A percentile compares a stretch with the other conserved stretches of the same genome.
phyloP scores from a whole-genome alignment of 1,284 basidiomycete genomes.

The Jaminaea rosea region DNA sequence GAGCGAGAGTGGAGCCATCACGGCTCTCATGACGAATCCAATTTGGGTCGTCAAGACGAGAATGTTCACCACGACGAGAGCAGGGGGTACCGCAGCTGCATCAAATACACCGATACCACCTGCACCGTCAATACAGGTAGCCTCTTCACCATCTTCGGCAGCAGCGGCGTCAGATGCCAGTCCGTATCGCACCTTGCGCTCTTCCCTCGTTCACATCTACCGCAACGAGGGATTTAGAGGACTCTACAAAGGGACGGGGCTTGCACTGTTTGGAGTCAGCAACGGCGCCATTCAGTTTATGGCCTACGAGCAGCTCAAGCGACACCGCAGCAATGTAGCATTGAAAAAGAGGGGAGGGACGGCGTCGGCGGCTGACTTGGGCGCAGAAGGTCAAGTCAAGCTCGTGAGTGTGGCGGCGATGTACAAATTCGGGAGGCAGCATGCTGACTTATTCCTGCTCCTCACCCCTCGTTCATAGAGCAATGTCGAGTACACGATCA shows the following conservation, averaged over 20 bases:
- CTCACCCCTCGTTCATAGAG: conserved; percentile 53
- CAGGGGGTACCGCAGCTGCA: not conserved
- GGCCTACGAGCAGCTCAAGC: conserved; percentile 90
- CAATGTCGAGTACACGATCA: conserved; percentile 81
- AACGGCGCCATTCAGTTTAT: conserved; percentile 96
- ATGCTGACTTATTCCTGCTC: not conserved
- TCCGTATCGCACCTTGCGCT: not conserved
- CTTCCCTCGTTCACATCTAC: conserved; percentile 16
- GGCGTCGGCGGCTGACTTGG: not conserved
- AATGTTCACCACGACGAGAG: conserved; percentile 68
- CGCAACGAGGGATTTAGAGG: conserved; percentile 62
- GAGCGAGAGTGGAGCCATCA: conserved; percentile 83
- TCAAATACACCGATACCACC: not conserved
- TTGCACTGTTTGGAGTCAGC: conserved; percentile 85
- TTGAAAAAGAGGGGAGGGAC: conserved; percentile 5
- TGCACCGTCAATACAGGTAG: not conserved
- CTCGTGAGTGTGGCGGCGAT: conserved; percentile 9
- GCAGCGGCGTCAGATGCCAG: not conserved
- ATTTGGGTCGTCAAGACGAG: conserved; percentile 97
- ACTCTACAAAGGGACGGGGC: conserved; percentile 74
- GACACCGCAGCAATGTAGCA: conserved; percentile 56
- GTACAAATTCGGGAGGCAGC: not conserved
- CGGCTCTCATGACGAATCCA: conserved; percentile 91
- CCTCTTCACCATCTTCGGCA: no score
- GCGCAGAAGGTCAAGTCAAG: conserved; percentile 7